Evolutionary conservation across 768 basidiomycete genomes (phyloP).

Genomic region (Mycena crocata): DNA sequence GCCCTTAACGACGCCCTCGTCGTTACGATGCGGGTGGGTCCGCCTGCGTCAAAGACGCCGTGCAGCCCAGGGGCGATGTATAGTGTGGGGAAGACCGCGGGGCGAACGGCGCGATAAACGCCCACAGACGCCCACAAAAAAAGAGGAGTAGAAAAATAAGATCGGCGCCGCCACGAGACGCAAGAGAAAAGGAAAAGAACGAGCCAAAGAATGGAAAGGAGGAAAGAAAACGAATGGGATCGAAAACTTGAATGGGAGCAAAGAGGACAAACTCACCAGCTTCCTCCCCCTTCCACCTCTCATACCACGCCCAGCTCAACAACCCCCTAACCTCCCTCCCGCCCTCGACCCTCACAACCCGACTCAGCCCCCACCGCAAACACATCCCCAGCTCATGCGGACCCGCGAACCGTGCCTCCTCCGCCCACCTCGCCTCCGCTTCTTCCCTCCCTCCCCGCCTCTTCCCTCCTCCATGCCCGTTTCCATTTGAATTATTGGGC

Average conservation of each 20-base stretch:
- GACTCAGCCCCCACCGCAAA: conserved; percentile 90
- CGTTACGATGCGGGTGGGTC: no score
- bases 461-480: no score
- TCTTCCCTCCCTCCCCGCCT: conserved; percentile 48
- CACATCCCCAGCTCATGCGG: conserved; percentile 93
- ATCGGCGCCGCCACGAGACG: no score
- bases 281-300: conserved; percentile 86
- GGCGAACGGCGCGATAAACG: no score
- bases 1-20: no score
- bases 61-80: no score
- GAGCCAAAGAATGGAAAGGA: background rate
- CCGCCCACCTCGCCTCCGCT: conserved; percentile 70
- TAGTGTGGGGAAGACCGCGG: no score
- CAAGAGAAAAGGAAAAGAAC: background rate
- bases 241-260: conserved; percentile 12
- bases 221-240: background rate
- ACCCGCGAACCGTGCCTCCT: conserved; percentile 86
- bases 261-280: conserved; percentile 64
- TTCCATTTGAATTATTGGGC: background rate
- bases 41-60: no score
- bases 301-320: conserved; percentile 86
- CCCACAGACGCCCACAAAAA: no score
- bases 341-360: conserved; percentile 77
- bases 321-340: conserved; percentile 86
- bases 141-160: no score